Evolutionary conservation across 1,284 basidiomycete genomes (phyloP), one percentile per base, ranked within the genome.

Genomic region (Rhodotorula sp.): DNA sequence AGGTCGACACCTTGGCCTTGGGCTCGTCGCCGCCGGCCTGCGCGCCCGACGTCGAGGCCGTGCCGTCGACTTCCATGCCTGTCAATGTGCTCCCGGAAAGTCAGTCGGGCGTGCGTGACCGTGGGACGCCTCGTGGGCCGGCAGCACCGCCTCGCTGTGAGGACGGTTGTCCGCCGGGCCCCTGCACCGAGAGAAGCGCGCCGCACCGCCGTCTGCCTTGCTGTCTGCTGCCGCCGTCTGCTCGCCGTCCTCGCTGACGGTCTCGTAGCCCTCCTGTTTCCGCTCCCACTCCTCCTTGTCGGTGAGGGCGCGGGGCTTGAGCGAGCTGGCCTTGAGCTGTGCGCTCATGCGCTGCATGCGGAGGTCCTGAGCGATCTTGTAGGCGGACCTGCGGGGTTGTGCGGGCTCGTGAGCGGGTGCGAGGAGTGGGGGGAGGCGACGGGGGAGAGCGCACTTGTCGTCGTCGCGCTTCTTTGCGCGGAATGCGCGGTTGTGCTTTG

Each of bases 401-500:
- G 17, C 12, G 23, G n/a, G 2, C n/a, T 16, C 13, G 52, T 23
- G 25, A 14, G n/a, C 8, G 13, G 21, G 52, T 54, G 52, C 25
- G 52, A 14, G 54, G 21, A 9, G 13, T 21, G 23, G 17, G 34
- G 16, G n/a, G n/a, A 48, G 17, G 42, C 12, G 19, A 23, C 14
- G 46, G 17, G 12, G 27, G n/a, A 23, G 44, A 4, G 91, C 88
- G 61, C 90, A 78, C 65, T 78, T 79, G 53, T 77, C 88, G 66
- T 88, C 85, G 80, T 88, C 86, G 72, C 96, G 89, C 84, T 97
- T 97, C 79, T 91, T 90, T 21, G 89, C 86, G 74, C 95, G 88
- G 80, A 89, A 91, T 48, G 88, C 85, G 64, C 93, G 89, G 83
- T 97, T 97, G 73, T 88, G 86, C 45, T 63, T 63, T 10, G 44